Conservation (phyloP, 2,329 filamentous ascomycete genomes). For the Thelonectria discophora region DNA sequence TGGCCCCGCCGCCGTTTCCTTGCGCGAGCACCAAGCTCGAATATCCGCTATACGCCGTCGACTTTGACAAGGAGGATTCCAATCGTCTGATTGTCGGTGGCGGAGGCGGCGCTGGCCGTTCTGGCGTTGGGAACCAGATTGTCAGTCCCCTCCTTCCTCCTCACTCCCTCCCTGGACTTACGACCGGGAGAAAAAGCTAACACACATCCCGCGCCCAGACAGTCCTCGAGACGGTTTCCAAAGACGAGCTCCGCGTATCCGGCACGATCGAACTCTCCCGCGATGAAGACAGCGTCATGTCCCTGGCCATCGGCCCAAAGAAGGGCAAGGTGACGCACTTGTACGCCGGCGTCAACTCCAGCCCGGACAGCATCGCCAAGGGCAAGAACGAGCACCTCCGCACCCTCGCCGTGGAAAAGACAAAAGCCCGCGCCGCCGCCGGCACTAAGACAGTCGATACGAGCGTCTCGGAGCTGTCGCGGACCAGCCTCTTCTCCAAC, state of each 20-base stretch:
- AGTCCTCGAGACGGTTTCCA: conserved; percentile 74
- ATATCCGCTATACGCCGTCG: conserved; percentile 87
- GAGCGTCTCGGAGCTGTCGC: conserved; percentile 62
- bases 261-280: conserved; percentile 81
- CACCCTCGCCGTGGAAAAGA: conserved; percentile 69
- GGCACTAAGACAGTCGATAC: conserved; percentile 43
- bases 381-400: conserved; percentile 88
- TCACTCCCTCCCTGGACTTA: not conserved
- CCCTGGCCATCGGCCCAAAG: conserved; percentile 74
- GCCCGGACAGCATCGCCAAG: conserved; percentile 73
- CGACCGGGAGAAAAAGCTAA: not conserved
- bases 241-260: conserved; percentile 68
- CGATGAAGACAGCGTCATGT: conserved; percentile 90
- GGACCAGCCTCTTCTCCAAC: conserved; percentile 61
- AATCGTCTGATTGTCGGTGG: conserved; percentile 83
- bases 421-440: conserved; percentile 46
- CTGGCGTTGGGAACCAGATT: conserved; percentile 88
- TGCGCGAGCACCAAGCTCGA: conserved; percentile 72
- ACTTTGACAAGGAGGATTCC: conserved; percentile 84
- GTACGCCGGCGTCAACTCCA: conserved; percentile 87
- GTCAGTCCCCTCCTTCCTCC: conserved; percentile 56
- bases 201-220: conserved; percentile 59
- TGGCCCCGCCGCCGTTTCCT: conserved; percentile 53
- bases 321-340: conserved; percentile 62
- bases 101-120: conserved; percentile 83